These are phyloP conservation scores for Aureobasidium sp. DNA, from an alignment of 2,329 filamentous ascomycete genomes.

Conservation along the genomic window DNA sequence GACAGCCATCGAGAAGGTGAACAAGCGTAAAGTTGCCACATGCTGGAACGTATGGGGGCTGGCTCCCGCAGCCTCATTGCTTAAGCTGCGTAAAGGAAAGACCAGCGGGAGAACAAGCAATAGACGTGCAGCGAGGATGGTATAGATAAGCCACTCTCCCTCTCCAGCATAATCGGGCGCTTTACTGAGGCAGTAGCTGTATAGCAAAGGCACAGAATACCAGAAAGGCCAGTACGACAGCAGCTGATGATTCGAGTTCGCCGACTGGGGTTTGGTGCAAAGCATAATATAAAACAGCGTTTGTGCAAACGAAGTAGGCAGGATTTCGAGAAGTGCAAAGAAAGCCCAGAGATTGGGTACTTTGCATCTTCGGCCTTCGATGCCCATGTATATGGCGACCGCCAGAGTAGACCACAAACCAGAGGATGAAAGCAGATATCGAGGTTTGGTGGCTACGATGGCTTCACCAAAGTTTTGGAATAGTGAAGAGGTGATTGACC, in stretches of 20 bases:
- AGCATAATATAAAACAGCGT: constrained; percentile 28
- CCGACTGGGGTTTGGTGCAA: constrained; percentile 14
- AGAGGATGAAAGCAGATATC: constrained; percentile 22
- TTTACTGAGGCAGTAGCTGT: constrained; percentile 17
- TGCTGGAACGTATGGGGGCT: constrained; percentile 5
- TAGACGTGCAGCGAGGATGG: constrained; percentile 21
- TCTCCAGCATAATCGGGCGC: constrained; percentile 4
- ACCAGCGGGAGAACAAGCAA: constrained; percentile 20
- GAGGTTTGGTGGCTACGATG: constrained; percentile 20
- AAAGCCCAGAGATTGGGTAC: constrained; percentile 27
- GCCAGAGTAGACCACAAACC: constrained; percentile 22
- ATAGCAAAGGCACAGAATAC: constrained; percentile 12
- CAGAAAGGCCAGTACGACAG: constrained; percentile 4
- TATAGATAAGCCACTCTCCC: constrained; percentile 17
- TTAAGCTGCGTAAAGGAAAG: constrained; percentile 11
- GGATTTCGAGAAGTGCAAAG: constrained; percentile 27
- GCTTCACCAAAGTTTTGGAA: constrained; percentile 28
- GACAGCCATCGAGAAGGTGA: background rate
- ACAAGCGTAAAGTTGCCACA: constrained; percentile 6
- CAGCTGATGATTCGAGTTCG: background rate
- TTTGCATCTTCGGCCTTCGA: constrained; percentile 21
- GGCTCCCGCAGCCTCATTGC: background rate
- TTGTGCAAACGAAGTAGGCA: constrained; percentile 28
- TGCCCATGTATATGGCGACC: constrained; percentile 23
- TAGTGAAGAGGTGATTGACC: constrained; percentile 26